phyloP scores from a whole-genome alignment of 176 grass and related monocot genomes.

The Aegilops longissima region DNA sequence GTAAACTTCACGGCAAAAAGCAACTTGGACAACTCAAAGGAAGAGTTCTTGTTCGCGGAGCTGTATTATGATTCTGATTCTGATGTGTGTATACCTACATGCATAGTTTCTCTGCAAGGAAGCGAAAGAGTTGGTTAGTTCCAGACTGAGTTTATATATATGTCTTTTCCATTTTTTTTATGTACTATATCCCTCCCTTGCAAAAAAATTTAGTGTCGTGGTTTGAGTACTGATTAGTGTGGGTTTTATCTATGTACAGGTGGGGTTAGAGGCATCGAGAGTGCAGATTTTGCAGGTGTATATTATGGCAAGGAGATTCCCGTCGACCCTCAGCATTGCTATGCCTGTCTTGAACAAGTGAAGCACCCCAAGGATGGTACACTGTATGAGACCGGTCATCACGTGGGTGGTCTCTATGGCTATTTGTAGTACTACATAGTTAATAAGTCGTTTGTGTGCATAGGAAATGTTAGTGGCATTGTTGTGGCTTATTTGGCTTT shows the following conservation, averaged over 20 bases:
- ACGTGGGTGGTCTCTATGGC: neutral
- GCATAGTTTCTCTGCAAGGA: neutral
- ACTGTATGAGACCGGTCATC: neutral
- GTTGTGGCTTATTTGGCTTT: no score
- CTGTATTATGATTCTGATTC: neutral
- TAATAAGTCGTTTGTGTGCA: no score
- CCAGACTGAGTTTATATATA: neutral
- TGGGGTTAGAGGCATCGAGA: neutral
- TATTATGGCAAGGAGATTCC: neutral
- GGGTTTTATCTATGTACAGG: neutral
- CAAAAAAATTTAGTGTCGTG: no score
- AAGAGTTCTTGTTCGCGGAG: constrained; percentile 1
- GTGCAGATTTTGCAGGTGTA: neutral
- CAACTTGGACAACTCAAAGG: neutral
- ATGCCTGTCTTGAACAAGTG: neutral
- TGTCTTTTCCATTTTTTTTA: neutral
- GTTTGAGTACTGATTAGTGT: neutral
- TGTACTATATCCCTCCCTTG: neutral
- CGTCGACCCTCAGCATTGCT: neutral
- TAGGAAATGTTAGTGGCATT: no score
- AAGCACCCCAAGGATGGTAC: neutral
- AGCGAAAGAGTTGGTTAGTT: neutral
- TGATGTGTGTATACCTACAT: neutral
- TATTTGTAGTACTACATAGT: neutral
- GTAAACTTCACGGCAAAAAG: neutral